Evolutionary conservation across 202 grass and related monocot genomes (phyloP).

Genomic region (Bolboschoenoplectus hybrid): DNA sequence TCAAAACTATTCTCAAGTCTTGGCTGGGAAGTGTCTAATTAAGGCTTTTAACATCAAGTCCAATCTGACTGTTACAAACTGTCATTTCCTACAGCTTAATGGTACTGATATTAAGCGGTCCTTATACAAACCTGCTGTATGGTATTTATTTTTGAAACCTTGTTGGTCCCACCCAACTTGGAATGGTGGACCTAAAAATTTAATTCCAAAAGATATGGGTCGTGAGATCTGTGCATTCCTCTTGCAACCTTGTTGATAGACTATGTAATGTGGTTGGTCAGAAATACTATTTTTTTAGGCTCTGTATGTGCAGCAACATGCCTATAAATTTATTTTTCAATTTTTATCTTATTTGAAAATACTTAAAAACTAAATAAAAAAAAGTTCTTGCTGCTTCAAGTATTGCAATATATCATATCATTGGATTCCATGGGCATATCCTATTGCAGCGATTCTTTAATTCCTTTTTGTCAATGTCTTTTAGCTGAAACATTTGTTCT

Average conservation of each 20-base stretch:
- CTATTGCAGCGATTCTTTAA: background rate
- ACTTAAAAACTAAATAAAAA: background rate
- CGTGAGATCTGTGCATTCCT: background rate
- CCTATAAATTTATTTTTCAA: too few species aligned
- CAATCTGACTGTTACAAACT: constrained; percentile 6
- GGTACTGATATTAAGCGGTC: background rate
- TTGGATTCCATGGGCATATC: background rate
- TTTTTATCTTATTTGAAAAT: too few species aligned
- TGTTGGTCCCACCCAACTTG: background rate
- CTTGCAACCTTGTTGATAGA: background rate
- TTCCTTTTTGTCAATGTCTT: background rate
- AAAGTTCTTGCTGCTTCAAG: background rate
- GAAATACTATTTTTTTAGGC: background rate
- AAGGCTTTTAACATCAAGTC: background rate
- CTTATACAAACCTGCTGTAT: background rate
- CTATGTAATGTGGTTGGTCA: background rate
- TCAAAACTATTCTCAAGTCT: background rate
- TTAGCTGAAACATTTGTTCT: background rate
- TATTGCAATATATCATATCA: background rate
- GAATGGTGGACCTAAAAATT: background rate
- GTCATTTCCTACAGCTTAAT: background rate
- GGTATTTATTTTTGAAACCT: background rate
- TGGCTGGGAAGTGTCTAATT: background rate
- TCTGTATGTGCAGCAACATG: too few species aligned
- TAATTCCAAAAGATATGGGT: background rate